These are phyloP conservation scores for Fusarium secorum DNA, from an alignment of 2,329 filamentous ascomycete species.

Conservation along the genomic window DNA sequence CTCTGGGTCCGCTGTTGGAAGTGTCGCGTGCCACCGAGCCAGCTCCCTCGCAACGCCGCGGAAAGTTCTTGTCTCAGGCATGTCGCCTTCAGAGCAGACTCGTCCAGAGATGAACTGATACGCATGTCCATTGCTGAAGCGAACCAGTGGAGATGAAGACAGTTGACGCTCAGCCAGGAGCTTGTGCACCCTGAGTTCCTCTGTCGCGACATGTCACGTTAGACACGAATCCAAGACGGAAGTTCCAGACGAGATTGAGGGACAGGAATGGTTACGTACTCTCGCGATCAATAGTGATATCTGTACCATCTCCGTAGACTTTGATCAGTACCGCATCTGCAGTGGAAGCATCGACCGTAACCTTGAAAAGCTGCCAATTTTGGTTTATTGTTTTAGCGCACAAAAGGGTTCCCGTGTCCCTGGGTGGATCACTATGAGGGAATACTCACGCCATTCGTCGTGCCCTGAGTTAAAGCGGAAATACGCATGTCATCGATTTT, in stretches of 20 bases:
- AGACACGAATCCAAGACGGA: constrained; percentile 11
- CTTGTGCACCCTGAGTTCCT: constrained; percentile 34
- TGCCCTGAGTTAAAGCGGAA: constrained; percentile 27
- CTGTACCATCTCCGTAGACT: constrained; percentile 35
- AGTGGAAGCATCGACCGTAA: not conserved
- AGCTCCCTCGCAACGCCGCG: constrained; percentile 34
- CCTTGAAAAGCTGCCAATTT: constrained; percentile 31
- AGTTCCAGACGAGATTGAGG: not conserved
- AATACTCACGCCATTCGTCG: constrained; percentile 33
- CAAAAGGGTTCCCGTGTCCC: not conserved
- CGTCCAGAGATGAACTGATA: constrained; percentile 29
- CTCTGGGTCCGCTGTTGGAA: not conserved
- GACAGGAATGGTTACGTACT: constrained; percentile 11
- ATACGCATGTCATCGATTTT: not conserved
- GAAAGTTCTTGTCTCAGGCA: constrained; percentile 20
- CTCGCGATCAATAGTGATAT: constrained; percentile 34
- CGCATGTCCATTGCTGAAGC: constrained; percentile 33
- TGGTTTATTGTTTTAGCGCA: not conserved
- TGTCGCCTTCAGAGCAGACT: constrained; percentile 24
- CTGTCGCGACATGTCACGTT: constrained; percentile 8
- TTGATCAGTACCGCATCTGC: constrained; percentile 25
- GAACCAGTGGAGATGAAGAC: constrained; percentile 27
- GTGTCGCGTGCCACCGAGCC: constrained; percentile 27
- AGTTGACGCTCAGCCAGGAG: constrained; percentile 27
- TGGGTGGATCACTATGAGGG: not conserved